Percentiles rank a stretch among this genome's conserved stretches.
These are phyloP conservation scores for Cyclocybe cylindracea DNA, from an alignment of 768 basidiomycete species.

Conservation along the genomic window DNA sequence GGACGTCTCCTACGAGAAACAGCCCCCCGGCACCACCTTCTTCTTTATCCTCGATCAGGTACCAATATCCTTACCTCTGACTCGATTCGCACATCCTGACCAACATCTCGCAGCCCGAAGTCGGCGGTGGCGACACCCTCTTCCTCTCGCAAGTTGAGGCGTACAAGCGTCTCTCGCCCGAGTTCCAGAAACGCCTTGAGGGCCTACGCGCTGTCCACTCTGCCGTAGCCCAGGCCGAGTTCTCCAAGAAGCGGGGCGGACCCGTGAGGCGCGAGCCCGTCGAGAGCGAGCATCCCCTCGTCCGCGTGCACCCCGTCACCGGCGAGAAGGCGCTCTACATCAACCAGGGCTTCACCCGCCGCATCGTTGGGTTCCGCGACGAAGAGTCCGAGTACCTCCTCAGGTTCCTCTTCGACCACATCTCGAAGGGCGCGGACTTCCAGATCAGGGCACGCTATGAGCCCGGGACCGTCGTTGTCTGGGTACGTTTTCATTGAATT, in stretches of 20 bases:
- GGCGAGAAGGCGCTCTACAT: slow-evolving; percentile 64
- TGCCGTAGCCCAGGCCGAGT: slow-evolving; percentile 52
- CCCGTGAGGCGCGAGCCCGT: slow-evolving; percentile 53
- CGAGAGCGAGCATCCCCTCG: slow-evolving; percentile 54
- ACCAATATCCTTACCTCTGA: not conserved
- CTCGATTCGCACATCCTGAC: not conserved
- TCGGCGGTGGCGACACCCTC: slow-evolving; percentile 53
- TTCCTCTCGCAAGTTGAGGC: slow-evolving; percentile 61
- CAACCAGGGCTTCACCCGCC: slow-evolving; percentile 55
- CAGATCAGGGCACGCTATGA: slow-evolving; percentile 50
- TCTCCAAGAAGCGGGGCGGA: slow-evolving; percentile 41
- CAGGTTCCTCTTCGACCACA: slow-evolving; percentile 55
- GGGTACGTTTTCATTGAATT: slow-evolving; percentile 36
- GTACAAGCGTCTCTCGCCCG: slow-evolving; percentile 58
- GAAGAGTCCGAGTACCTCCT: slow-evolving; percentile 59
- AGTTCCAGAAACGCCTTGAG: slow-evolving; percentile 57
- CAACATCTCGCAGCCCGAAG: slow-evolving; percentile 24
- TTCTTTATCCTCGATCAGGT: slow-evolving; percentile 57
- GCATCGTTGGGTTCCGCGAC: slow-evolving; percentile 54
- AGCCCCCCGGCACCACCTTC: slow-evolving; percentile 56
- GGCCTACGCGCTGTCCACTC: slow-evolving; percentile 59
- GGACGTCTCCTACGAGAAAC: slow-evolving; percentile 59
- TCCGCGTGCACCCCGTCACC: slow-evolving; percentile 60
- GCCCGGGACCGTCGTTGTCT: slow-evolving; percentile 57
- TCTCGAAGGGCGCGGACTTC: slow-evolving; percentile 51